Evolutionary conservation across 306 rosid species (phyloP).

Genomic region (Betula pendula): DNA sequence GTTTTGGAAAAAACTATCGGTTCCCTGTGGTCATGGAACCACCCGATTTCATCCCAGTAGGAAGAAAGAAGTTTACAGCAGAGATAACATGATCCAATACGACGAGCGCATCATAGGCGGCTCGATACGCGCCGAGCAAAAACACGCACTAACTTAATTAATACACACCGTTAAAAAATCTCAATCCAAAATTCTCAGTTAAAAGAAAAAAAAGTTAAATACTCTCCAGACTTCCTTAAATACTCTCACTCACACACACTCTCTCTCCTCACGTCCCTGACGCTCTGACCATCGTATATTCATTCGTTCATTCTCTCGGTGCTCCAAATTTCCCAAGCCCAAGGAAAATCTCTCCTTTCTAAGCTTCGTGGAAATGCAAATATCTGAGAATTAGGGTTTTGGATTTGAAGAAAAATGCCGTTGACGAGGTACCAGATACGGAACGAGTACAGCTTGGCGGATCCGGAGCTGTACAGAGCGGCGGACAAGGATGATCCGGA

Average conservation of each 20-base stretch:
- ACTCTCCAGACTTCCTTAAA: background rate
- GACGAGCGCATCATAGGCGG: slow-evolving; percentile 37
- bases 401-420: slow-evolving; percentile 54
- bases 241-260: background rate
- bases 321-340: background rate
- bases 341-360: slow-evolving; percentile 18
- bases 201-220: background rate
- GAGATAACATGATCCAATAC: slow-evolving; percentile 34
- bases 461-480: slow-evolving; percentile 76
- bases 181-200: slow-evolving; percentile 17
- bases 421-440: slow-evolving; percentile 68
- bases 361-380: slow-evolving; percentile 33
- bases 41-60: slow-evolving; percentile 3
- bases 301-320: slow-evolving; percentile 37
- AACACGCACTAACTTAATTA: background rate
- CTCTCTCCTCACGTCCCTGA: slow-evolving; percentile 42
- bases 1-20: no score
- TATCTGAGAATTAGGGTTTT: slow-evolving; percentile 32
- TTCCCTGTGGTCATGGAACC: background rate
- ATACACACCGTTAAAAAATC: slow-evolving; percentile 9
- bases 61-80: background rate
- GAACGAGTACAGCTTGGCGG: slow-evolving; percentile 73
- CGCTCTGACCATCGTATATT: slow-evolving; percentile 33
- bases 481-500: slow-evolving; percentile 93
- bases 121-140: slow-evolving; percentile 36